phyloP scores from a whole-genome alignment of 1,284 basidiomycete genomes.

The Sparassis latifolia region DNA sequence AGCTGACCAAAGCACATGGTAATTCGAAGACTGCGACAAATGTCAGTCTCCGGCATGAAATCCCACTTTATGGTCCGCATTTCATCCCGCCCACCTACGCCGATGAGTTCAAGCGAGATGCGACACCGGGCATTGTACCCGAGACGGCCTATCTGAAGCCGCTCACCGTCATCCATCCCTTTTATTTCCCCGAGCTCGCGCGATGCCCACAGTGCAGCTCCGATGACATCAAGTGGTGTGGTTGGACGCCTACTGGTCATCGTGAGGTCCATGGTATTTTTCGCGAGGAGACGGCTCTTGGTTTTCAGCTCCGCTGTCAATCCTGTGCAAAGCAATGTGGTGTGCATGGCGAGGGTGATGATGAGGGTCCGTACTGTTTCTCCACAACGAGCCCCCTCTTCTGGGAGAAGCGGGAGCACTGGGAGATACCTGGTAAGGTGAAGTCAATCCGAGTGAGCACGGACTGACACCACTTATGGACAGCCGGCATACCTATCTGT shows the following conservation, averaged over 20 bases:
- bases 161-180: slow-evolving; percentile 18
- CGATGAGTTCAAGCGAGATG: neutral
- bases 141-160: slow-evolving; percentile 16
- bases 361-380: slow-evolving; percentile 9
- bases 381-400: slow-evolving; percentile 10
- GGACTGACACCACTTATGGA: neutral
- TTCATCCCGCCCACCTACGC: neutral
- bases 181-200: slow-evolving; percentile 13
- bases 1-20: slow-evolving; percentile 1
- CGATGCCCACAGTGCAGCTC: slow-evolving; percentile 14
- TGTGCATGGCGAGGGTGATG: neutral
- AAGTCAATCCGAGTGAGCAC: slow-evolving; percentile 1
- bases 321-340: slow-evolving; percentile 3
- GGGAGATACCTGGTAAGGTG: slow-evolving; percentile 14
- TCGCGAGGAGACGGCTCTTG: slow-evolving; percentile 14
- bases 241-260: slow-evolving; percentile 16
- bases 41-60: neutral
- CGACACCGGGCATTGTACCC: slow-evolving; percentile 3
- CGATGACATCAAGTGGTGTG: slow-evolving; percentile 5
- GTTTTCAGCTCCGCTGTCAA: slow-evolving; percentile 16
- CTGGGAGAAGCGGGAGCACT: slow-evolving; percentile 16
- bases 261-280: slow-evolving; percentile 15
- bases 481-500: slow-evolving; percentile 11
- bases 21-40: slow-evolving; percentile 4
- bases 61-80: neutral